Conservation (phyloP, 768 basidiomycete species). For the Lactifluus piperatus region DNA sequence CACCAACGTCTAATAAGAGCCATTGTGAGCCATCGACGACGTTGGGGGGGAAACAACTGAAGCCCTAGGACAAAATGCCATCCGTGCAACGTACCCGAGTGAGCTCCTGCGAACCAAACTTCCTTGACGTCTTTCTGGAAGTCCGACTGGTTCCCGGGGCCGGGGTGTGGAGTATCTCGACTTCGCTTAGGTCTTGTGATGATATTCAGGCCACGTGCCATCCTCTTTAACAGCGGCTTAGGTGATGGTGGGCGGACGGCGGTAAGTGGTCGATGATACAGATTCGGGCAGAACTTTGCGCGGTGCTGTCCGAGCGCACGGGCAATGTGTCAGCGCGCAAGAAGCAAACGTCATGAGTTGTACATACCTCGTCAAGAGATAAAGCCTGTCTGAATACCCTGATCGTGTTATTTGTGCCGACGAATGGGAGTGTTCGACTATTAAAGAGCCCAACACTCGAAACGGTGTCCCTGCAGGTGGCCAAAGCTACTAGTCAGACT, state of each 20-base stretch:
- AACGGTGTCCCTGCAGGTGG: slow-evolving; percentile 60
- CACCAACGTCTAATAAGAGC: slow-evolving; percentile 10
- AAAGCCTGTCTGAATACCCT: slow-evolving; percentile 70
- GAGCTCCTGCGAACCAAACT: slow-evolving; percentile 19
- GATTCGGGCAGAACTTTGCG: slow-evolving; percentile 52
- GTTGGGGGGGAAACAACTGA: background rate
- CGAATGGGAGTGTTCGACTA: slow-evolving; percentile 57
- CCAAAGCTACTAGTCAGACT: background rate
- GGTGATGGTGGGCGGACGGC: slow-evolving; percentile 21
- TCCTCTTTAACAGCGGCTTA: slow-evolving; percentile 1
- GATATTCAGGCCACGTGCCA: background rate
- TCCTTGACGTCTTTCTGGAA: slow-evolving; percentile 7
- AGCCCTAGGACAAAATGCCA: background rate
- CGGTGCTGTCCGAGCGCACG: slow-evolving; percentile 40
- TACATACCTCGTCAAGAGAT: slow-evolving; percentile 61
- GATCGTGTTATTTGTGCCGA: slow-evolving; percentile 50
- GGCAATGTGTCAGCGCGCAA: no score
- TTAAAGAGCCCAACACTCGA: slow-evolving; percentile 60
- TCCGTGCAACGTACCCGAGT: slow-evolving; percentile 1
- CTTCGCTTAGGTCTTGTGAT: background rate
- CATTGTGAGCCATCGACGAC: background rate
- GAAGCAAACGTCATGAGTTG: no score
- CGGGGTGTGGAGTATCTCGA: background rate
- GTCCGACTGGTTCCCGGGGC: no score
- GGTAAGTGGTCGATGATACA: slow-evolving; percentile 42